These are phyloP conservation scores for Physaria fendleri DNA, from an alignment of 345 rosid species.

Conservation along the genomic window DNA sequence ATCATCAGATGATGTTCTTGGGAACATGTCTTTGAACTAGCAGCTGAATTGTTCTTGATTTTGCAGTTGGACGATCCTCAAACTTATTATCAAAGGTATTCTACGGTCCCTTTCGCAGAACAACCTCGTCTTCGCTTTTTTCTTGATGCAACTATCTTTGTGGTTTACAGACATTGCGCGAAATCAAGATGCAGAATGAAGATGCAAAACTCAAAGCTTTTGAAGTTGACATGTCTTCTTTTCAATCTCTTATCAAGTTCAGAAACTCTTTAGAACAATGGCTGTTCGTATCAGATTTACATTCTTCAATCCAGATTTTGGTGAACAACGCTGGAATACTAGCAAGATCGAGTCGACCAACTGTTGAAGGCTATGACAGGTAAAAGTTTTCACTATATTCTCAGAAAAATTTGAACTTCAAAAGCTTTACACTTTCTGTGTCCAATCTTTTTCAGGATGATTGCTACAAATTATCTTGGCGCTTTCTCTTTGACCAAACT, in stretches of 20 bases:
- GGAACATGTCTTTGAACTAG: background rate
- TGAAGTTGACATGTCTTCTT: conserved; percentile 62
- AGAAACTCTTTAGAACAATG: conserved; percentile 60
- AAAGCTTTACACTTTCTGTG: background rate
- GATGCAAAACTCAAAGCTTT: conserved; percentile 60
- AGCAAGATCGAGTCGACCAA: conserved; percentile 53
- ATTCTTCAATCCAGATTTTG: conserved; percentile 71
- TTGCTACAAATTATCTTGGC: conserved; percentile 78
- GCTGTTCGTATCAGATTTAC: conserved; percentile 67
- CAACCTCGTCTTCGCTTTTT: background rate
- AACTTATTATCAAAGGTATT: conserved; percentile 49
- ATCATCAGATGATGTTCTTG: background rate
- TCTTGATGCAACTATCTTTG: conserved; percentile 7
- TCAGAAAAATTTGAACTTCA: background rate
- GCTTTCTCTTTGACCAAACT: conserved; percentile 61
- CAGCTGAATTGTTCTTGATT: conserved; percentile 21
- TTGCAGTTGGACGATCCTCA: conserved; percentile 72
- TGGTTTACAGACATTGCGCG: conserved; percentile 44
- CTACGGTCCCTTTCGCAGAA: background rate
- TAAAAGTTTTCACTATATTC: conserved; percentile 27
- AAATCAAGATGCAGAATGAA: conserved; percentile 39
- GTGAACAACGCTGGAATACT: conserved; percentile 92
- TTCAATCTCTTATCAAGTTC: conserved; percentile 58
- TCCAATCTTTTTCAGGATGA: conserved; percentile 54
- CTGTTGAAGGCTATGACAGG: conserved; percentile 79